These are phyloP conservation scores for Ophiostoma piceae DNA, from an alignment of 2,329 filamentous ascomycete species.

Conservation along the genomic window DNA sequence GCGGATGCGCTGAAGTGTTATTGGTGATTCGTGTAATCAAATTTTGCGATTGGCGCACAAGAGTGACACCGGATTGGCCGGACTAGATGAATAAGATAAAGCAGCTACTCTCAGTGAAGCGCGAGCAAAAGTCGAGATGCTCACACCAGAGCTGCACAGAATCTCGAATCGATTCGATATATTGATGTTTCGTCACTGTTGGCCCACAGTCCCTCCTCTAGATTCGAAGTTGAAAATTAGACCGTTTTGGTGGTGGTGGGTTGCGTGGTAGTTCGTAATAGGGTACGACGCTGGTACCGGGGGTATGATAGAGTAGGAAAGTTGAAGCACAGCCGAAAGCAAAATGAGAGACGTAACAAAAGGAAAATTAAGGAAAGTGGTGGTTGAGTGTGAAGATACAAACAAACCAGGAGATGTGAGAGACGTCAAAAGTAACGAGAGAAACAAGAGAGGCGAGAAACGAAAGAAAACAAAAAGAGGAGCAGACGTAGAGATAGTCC, in stretches of 20 bases:
- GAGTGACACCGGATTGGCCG: conserved; percentile 1
- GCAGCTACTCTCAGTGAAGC: not conserved
- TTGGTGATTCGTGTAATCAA: not conserved
- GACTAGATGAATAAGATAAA: not conserved
- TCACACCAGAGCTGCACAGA: not conserved
- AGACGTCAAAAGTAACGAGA: not conserved
- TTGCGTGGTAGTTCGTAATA: conserved; percentile 6
- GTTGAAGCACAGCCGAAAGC: not conserved
- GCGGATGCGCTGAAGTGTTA: not conserved
- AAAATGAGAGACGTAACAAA: not conserved
- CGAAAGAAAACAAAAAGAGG: not conserved
- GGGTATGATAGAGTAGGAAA: not conserved
- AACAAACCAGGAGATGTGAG: not conserved
- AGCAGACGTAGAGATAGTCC: not conserved
- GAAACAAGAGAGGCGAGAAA: conserved; percentile 4
- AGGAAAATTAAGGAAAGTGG: conserved; percentile 2
- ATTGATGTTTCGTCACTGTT: not conserved
- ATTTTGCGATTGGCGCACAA: not conserved
- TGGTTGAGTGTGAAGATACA: not conserved
- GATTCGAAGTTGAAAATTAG: conserved; percentile 8
- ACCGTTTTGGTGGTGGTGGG: not conserved
- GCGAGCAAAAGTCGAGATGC: not conserved
- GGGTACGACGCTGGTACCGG: conserved; percentile 14
- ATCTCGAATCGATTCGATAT: not conserved
- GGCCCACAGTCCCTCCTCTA: conserved; percentile 7